Base-by-base conservation (phyloP, 1,284 basidiomycete genomes). In the Grifola frondosa region DNA sequence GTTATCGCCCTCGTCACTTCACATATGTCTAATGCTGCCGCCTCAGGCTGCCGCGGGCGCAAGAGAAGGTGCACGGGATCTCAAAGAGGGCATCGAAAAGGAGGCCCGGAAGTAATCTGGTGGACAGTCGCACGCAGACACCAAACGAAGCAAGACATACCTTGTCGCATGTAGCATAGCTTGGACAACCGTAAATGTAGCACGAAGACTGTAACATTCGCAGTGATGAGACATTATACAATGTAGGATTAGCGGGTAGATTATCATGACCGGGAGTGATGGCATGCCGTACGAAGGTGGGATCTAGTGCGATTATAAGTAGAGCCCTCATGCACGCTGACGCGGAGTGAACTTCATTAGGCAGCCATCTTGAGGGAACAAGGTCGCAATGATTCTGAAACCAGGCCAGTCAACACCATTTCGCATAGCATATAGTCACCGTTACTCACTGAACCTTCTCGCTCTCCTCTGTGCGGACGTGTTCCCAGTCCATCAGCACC, bases 321-420 rank as follows among this genome's bases (percentile, higher is more conserved):
- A 26, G 11, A 35, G 13, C 35, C 24, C 24, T 51, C 44, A 60
- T 43, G 49, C 44, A 16, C 44, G 45, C 26, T 44, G 33, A 25
- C 81, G 77, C 26, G 86, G 81, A 3, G 73, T 71, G 57, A 97
- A 83, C 64, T 85, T 90, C 53, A 97, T 77, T 46, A 77, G 70
- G 57, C 91, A 91, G 36, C 91, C 91, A 62, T 99, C 96, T 68
- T 91, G 84, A 17, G 95, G 95, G 82, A 97, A 97, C 41, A 97
- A 73, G 22, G 89, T 92, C n/a, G 91, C 90, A 53, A 95, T 93
- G 53, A 94, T 91, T 46, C 85, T 88, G 49, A 13, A 41, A 35
- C 42, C 40, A 22, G 24, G 42, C 31, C 5, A 13, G 37, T 53
- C 17, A 54, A 44, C 19, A 40, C 40, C 20, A 22, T 32, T 22